Evolutionary conservation across 768 basidiomycete genomes (phyloP).

Genomic region (Lactarius indigo): DNA sequence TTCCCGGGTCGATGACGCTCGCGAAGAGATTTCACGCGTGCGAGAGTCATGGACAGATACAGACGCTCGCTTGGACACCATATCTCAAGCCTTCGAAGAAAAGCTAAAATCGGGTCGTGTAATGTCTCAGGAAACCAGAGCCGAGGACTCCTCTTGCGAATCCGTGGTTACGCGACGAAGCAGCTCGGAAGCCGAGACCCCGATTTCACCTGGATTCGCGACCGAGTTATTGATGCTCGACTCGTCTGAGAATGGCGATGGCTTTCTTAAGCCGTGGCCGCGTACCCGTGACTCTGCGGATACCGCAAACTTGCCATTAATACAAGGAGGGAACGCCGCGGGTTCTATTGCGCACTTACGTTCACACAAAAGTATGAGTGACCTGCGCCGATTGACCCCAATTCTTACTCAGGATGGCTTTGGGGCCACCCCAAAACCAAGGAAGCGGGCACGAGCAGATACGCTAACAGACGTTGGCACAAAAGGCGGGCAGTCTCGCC

Average conservation of each 20-base stretch:
- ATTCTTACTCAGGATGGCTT: not conserved
- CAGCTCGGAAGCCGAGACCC: conserved; percentile 12
- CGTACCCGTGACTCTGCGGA: conserved; percentile 5
- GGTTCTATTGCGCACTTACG: conserved; percentile 6
- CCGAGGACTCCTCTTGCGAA: conserved; percentile 9
- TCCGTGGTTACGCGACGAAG: conserved; percentile 7
- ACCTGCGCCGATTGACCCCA: conserved; percentile 5
- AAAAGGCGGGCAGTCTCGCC: conserved; percentile 10
- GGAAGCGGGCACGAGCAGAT: conserved; percentile 17
- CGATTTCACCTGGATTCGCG: conserved; percentile 3
- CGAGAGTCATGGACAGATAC: conserved; percentile 45
- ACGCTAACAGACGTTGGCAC: conserved; percentile 20
- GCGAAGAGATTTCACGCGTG: conserved; percentile 46
- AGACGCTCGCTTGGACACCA: conserved; percentile 42
- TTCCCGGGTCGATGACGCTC: conserved; percentile 48
- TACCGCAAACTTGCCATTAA: not conserved
- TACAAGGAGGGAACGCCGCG: not conserved
- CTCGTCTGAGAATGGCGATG: not conserved
- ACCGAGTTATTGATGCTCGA: conserved; percentile 9
- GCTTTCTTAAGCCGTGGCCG: conserved; percentile 10
- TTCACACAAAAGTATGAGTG: conserved; percentile 25
- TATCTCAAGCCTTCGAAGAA: conserved; percentile 44
- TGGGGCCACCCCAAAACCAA: conserved; percentile 3
- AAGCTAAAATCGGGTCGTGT: conserved; percentile 31
- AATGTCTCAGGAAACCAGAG: not conserved